Base-by-base conservation (phyloP, 2,329 filamentous ascomycete genomes). In the Phyllosticta citrichinensis region DNA sequence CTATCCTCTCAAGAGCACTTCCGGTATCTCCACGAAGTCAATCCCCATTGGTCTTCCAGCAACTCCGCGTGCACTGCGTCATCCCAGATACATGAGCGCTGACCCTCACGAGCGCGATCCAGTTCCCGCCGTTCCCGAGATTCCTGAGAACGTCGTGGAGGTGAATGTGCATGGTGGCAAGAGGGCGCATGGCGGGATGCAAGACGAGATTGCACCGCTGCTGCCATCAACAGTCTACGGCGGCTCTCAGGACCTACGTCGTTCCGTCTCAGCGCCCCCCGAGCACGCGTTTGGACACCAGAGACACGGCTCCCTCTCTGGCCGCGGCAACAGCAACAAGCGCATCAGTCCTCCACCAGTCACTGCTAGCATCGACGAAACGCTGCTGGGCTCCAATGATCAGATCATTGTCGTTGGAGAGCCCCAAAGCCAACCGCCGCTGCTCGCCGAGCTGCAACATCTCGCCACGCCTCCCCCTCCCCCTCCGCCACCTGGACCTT, bases 11-110 rank as follows among this genome's bases (percentile, higher is more conserved):
- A 69, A 67, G 47, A 24, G 35, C 27, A 58, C 61, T 12, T 52
- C 27, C 8, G 74, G 74, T 17, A 77, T 76, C 2, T 75, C 77
- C 2, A 80, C 80, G 1, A 78, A 81, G 14, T 79, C 80, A 14
- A 77, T 77, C 1, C 80, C 83, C 5, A 81, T 93, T 57, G 92
- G 91, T 0, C 81, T 96, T n/a, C 91, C 93, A 14, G 90, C 91
- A 2, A 97, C 92, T 0, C 92, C 93, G 30, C 87, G 90, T 75
- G 91, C 91, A 1, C 96, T 97, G 91, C 84, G 88, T 20, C 85
- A 95, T 70, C 83, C 84, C 1, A 85, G 89, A 52, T 85, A 93
- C 66, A 81, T 81, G 71, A 82, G 84, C 65, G 74, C 79, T 2
- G 81, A 86, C 62, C 76, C 80, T 52, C 76, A 75, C 55, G 76